phyloP scores from a whole-genome alignment of 306 rosid genomes.

The Ceratonia siliqua region DNA sequence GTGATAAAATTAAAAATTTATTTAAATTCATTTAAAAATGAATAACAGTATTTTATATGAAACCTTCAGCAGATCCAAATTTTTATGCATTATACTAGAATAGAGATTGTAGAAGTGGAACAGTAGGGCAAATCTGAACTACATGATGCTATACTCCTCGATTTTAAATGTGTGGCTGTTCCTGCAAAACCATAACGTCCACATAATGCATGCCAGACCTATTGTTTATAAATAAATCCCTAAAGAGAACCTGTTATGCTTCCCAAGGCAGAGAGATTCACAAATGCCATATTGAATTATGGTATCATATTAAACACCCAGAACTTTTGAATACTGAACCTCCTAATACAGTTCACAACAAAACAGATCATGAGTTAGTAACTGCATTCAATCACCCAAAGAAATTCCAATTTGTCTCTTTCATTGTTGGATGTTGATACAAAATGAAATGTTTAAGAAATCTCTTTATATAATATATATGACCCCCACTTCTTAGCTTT shows the following conservation, averaged over 20 bases:
- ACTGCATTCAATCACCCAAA: not conserved
- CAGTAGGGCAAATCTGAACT: not conserved
- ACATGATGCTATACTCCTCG: not conserved
- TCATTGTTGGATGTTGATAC: too few relatives aligned
- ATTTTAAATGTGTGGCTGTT: not conserved
- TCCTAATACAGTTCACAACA: not conserved
- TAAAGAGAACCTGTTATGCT: not conserved
- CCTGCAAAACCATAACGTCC: not conserved
- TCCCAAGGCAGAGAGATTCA: not conserved
- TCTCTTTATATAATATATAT: too few relatives aligned
- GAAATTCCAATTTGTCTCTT: not conserved
- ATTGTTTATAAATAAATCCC: too few relatives aligned
- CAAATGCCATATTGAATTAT: not conserved
- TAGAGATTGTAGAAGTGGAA: not conserved
- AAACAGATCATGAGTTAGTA: not conserved
- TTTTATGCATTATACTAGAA: not conserved
- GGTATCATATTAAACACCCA: not conserved
- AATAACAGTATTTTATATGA: constrained; percentile 9
- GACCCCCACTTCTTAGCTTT: too few relatives aligned
- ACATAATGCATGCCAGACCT: too few relatives aligned
- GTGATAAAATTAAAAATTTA: too few relatives aligned
- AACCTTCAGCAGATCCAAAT: not conserved
- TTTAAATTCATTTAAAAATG: not conserved
- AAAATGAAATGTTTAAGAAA: too few relatives aligned
- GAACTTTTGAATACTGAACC: not conserved